phyloP scores from a whole-genome alignment of 1,284 basidiomycete species.

The Neonothopanus nambi region DNA sequence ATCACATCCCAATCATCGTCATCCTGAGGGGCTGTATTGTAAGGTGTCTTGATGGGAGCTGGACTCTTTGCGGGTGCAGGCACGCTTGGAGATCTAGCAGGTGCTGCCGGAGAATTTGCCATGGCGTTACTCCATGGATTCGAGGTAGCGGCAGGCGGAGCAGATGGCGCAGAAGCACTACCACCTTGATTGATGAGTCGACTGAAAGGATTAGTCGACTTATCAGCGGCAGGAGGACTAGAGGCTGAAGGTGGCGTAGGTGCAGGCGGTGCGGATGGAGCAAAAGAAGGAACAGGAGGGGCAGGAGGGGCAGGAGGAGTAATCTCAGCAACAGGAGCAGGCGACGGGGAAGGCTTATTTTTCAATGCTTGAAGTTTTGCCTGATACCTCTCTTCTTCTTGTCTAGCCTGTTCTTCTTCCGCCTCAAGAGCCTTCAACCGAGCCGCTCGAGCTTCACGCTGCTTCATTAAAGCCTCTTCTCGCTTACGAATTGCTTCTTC shows the following conservation, averaged over 20 bases:
- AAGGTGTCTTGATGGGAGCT: slow-evolving; percentile 46
- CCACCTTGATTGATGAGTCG: slow-evolving; percentile 56
- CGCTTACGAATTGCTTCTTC: slow-evolving; percentile 61
- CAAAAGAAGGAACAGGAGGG: slow-evolving; percentile 5
- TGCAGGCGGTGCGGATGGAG: slow-evolving; percentile 27
- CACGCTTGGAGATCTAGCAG: slow-evolving; percentile 9
- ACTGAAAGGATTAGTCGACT: slow-evolving; percentile 69
- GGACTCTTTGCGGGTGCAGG: not conserved
- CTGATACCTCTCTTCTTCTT: slow-evolving; percentile 61
- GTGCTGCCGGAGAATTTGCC: slow-evolving; percentile 29
- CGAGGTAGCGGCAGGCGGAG: slow-evolving; percentile 39
- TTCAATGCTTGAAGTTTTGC: slow-evolving; percentile 50
- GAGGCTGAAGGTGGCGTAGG: slow-evolving; percentile 28
- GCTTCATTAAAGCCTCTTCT: slow-evolving; percentile 68
- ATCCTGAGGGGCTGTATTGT: slow-evolving; percentile 64
- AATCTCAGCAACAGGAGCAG: slow-evolving; percentile 24
- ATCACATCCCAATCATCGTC: slow-evolving; percentile 89
- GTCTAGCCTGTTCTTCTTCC: slow-evolving; percentile 70
- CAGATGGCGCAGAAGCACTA: slow-evolving; percentile 29
- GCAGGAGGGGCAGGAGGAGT: slow-evolving; percentile 20
- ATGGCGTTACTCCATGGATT: slow-evolving; percentile 62
- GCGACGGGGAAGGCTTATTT: slow-evolving; percentile 36
- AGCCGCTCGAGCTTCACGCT: slow-evolving; percentile 64
- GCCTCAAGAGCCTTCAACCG: slow-evolving; percentile 68
- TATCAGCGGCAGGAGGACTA: slow-evolving; percentile 29